Base-by-base conservation (phyloP, 768 basidiomycete species). In the Mycena sanguinolenta region DNA sequence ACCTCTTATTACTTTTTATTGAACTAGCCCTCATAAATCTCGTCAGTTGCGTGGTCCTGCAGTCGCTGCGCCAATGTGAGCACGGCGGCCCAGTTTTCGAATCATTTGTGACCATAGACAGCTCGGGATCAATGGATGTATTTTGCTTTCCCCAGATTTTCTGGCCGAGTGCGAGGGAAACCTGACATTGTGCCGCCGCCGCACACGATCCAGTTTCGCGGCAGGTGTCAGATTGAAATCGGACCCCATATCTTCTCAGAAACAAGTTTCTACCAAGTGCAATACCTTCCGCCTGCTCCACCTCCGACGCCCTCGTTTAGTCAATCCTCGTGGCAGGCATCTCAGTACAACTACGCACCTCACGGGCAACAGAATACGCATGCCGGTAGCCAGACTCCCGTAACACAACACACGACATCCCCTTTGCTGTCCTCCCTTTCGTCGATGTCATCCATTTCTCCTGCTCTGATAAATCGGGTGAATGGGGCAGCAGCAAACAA, bases 201-300 rank as follows among this genome's bases (percentile, higher is more conserved):
- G 0, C 92, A 94, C 76, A 90, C 87, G 1, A 87, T 90, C 63
- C 88, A 89, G 72, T 84, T 84, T 36, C 84, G 91, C 39, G 93
- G 92, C 53, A 88, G 84, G 75, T 95, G 90, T 77, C 88, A 91
- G 63, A 78, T 96, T 42, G 85, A 89, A 73, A 88, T 95, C 36
- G 94, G 94, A 7, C 94, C 94, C 17, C 93, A 94, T 77, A 80
- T 84, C 30, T 95, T 95, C 74, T 76, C 82, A 38, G 88, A 90
- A 27, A 94, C 93, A 0, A 83, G 86, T 0, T 82, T 95, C 68
- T 94, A 89, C 71, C 92, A 95, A 79, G 91, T 92, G 12, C 87
- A 90, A 75, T 95, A 94, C 79, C 84, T 89, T 23, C 80, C 85
- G 4, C 69, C 68, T 7, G 67, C 79, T 30, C 67, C 73, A 42